These are phyloP conservation scores for Pichia sp. DNA, from an alignment of 1,139 yeast genomes.

Conservation along the genomic window DNA sequence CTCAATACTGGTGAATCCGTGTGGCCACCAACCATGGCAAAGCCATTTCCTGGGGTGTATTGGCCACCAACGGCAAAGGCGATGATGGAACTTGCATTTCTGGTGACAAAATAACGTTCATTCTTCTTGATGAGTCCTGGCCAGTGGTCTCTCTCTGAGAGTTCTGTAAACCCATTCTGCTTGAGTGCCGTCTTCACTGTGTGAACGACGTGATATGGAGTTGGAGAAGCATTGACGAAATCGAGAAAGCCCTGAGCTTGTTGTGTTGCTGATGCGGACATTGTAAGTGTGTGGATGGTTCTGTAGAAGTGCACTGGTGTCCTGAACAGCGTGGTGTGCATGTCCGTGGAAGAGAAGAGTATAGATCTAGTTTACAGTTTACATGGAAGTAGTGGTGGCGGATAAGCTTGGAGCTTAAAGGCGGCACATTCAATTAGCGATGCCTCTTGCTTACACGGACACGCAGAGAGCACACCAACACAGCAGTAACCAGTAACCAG, in stretches of 20 bases:
- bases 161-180: conserved; percentile 61
- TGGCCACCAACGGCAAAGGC: conserved; percentile 78
- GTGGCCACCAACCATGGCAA: conserved; percentile 89
- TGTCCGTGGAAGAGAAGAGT: no score
- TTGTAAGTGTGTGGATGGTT: not conserved
- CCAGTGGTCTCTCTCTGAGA: conserved; percentile 77
- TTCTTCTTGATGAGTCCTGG: conserved; percentile 44
- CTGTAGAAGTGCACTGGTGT: no score
- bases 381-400: no score
- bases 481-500: no score
- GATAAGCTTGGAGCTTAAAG: no score
- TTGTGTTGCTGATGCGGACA: conserved; percentile 18
- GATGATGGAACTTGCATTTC: conserved; percentile 82
- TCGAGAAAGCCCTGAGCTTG: conserved; percentile 58
- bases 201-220: conserved; percentile 91
- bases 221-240: conserved; percentile 80
- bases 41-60: conserved; percentile 75
- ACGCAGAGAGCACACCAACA: no score
- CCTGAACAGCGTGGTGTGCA: no score
- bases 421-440: no score
- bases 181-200: conserved; percentile 48
- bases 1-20: conserved; percentile 93
- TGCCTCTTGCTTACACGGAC: no score
- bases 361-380: no score
- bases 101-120: conserved; percentile 70